Conservation (phyloP, 208 protist genomes). For the Phytomonas francai region DNA sequence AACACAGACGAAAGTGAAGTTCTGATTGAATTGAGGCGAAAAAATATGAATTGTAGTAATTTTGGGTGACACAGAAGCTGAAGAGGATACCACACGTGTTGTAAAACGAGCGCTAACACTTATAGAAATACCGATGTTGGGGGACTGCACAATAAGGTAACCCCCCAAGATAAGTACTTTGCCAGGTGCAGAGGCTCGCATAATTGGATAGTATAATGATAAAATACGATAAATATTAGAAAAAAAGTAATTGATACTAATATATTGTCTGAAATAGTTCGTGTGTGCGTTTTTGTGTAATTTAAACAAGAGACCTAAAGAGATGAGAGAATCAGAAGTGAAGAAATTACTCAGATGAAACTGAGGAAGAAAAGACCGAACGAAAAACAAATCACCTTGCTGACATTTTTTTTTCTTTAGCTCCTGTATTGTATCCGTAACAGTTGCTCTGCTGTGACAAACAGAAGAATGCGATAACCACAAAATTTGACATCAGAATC, state of each 20-base stretch:
- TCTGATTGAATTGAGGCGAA: constrained; percentile 79
- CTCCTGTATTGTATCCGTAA: background rate
- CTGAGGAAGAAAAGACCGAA: no score
- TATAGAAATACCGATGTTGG: constrained; percentile 91
- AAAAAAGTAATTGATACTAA: background rate
- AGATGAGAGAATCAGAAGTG: background rate
- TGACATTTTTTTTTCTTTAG: constrained; percentile 9
- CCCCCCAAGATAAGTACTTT: constrained; percentile 95
- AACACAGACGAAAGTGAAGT: constrained; percentile 49
- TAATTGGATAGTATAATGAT: background rate
- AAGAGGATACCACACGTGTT: constrained; percentile 27
- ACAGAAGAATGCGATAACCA: background rate
- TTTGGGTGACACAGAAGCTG: constrained; percentile 1
- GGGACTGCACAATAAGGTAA: constrained; percentile 90
- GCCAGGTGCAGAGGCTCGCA: constrained; percentile 83
- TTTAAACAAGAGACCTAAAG: constrained; percentile 7
- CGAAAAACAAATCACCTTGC: no score
- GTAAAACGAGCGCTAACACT: constrained; percentile 88
- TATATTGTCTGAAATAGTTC: no score
- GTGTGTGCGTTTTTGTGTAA: background rate
- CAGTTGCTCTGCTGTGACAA: constrained; percentile 4
- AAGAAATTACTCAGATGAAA: no score
- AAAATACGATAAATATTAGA: constrained; percentile 1
- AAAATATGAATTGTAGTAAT: constrained; percentile 38
- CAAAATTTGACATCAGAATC: background rate